Evolutionary conservation across 139 green algal genomes (phyloP).

Genomic region (Axilococcus clingmanii): DNA sequence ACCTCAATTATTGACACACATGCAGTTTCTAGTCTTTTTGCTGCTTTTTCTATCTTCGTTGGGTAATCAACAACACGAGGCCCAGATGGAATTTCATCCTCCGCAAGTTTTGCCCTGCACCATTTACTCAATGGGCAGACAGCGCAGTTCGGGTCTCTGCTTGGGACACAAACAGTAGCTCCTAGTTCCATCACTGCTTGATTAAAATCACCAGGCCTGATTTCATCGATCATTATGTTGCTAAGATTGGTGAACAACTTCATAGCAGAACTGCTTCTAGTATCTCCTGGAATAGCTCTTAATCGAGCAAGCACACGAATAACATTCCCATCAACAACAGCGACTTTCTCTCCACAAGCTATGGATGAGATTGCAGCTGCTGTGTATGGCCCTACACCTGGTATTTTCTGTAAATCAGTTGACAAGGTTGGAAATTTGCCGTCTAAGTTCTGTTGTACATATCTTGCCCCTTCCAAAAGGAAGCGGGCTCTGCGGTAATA

Average conservation of each 20-base stretch:
- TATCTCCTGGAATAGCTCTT: constrained; percentile 21
- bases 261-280: constrained; percentile 5
- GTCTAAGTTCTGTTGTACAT: constrained; percentile 50
- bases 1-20: constrained; percentile 44
- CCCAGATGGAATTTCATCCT: constrained; percentile 6
- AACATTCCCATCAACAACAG: constrained; percentile 93
- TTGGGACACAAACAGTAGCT: constrained; percentile 72
- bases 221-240: constrained; percentile 44
- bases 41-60: constrained; percentile 37
- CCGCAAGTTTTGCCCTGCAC: constrained; percentile 33
- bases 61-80: constrained; percentile 41
- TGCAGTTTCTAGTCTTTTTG: constrained; percentile 40
- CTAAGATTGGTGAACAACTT: constrained; percentile 41
- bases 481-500: constrained; percentile 94
- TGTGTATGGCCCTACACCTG: constrained; percentile 84
- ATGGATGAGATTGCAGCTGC: constrained; percentile 80
- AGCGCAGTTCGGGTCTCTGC: constrained; percentile 48
- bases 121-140: constrained; percentile 49
- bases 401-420: constrained; percentile 63
- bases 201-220: constrained; percentile 84
- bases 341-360: constrained; percentile 54
- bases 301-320: constrained; percentile 71
- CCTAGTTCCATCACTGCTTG: constrained; percentile 98
- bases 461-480: constrained; percentile 78
- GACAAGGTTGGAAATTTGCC: constrained; percentile 60